phyloP scores from a whole-genome alignment of 2,329 filamentous ascomycete species.

The Coniella lustricola region DNA sequence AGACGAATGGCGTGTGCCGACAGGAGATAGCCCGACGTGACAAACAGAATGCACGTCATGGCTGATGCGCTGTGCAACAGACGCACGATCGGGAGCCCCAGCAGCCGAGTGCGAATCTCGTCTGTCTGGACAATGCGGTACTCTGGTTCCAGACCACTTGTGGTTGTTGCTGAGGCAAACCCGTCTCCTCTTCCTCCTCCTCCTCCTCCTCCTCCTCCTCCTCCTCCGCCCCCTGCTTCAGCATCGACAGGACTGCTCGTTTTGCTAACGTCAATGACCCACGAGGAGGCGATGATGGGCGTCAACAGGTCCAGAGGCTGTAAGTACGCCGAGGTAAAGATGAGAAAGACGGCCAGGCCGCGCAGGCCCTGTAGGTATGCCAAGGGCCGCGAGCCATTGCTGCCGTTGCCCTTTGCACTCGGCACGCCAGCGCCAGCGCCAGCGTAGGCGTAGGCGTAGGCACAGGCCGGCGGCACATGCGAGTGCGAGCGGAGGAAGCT shows the following conservation, averaged over 20 bases:
- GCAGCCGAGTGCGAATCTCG: not conserved
- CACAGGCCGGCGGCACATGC: too few species aligned
- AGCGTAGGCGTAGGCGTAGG: too few species aligned
- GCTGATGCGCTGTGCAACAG: not conserved
- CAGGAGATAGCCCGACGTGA: conserved; percentile 1
- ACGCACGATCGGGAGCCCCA: not conserved
- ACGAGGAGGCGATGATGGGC: not conserved
- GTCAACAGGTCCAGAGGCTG: not conserved
- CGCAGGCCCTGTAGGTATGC: not conserved
- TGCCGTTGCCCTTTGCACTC: too few species aligned
- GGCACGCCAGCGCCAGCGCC: too few species aligned
- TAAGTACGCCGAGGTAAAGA: not conserved
- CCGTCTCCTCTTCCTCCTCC: too few species aligned
- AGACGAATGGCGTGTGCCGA: not conserved
- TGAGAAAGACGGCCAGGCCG: not conserved
- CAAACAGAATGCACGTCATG: conserved; percentile 1
- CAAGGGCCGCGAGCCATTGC: not conserved
- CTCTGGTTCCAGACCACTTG: too few species aligned
- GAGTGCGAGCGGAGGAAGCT: not conserved
- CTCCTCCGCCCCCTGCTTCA: too few species aligned
- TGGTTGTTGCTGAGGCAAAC: too few species aligned
- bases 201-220: too few species aligned
- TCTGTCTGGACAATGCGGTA: not conserved
- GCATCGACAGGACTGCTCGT: too few species aligned
- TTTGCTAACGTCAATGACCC: not conserved